These are phyloP conservation scores for Lodderomyces metapsilosis DNA, from an alignment of 1,139 yeast species.

Conservation along the genomic window DNA sequence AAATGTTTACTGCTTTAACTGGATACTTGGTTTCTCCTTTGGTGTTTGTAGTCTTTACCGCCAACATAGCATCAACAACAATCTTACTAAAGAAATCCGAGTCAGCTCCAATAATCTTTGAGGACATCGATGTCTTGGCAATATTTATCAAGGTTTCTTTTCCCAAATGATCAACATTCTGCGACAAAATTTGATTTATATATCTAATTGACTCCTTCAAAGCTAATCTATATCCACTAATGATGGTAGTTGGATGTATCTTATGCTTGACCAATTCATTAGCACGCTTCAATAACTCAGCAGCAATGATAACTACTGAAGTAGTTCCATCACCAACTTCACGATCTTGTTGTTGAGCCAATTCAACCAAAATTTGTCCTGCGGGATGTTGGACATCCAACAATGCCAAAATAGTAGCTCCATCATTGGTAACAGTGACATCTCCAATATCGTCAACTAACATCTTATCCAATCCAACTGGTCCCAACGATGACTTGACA, in stretches of 20 bases:
- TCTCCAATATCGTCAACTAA: slow-evolving; percentile 98
- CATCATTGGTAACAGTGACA: slow-evolving; percentile 97
- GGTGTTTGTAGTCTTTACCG: slow-evolving; percentile 86
- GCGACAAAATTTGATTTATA: slow-evolving; percentile 80
- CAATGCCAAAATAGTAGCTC: slow-evolving; percentile 89
- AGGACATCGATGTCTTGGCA: slow-evolving; percentile 96
- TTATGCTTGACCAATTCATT: slow-evolving; percentile 91
- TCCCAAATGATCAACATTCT: slow-evolving; percentile 78
- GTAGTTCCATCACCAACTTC: slow-evolving; percentile 99
- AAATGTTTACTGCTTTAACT: slow-evolving; percentile 92
- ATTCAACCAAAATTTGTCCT: slow-evolving; percentile 92
- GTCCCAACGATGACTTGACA: slow-evolving; percentile 94
- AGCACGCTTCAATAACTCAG: slow-evolving; percentile 89
- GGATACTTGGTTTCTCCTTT: slow-evolving; percentile 94
- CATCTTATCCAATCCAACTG: slow-evolving; percentile 98
- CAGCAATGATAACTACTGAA: slow-evolving; percentile 93
- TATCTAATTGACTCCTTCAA: slow-evolving; percentile 88
- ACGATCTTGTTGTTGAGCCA: slow-evolving; percentile 98
- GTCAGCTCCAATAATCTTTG: slow-evolving; percentile 95
- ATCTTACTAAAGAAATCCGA: slow-evolving; percentile 84
- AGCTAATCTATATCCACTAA: slow-evolving; percentile 94
- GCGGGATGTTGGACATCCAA: slow-evolving; percentile 99
- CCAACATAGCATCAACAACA: slow-evolving; percentile 95
- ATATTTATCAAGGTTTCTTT: slow-evolving; percentile 80
- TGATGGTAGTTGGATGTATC: slow-evolving; percentile 96